Evolutionary conservation across 495 filamentous ascomycete genomes (phyloP), one percentile per base, ranked within the genome.

Genomic region (Xylaria curta): DNA sequence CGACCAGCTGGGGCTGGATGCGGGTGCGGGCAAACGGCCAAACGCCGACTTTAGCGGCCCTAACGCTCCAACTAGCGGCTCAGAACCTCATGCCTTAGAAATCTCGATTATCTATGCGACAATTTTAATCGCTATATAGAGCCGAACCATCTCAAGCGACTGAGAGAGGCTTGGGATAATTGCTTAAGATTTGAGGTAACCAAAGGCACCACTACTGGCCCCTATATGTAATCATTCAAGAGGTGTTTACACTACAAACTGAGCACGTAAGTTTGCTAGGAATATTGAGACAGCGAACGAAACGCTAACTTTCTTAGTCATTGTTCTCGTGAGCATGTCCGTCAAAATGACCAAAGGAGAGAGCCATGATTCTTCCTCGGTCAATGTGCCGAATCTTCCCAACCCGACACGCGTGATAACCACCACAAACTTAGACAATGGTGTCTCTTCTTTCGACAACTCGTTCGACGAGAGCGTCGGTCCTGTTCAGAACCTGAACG

Each of bases 341-440:
- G 21, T 38, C 36, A 63, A 63, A 13, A 63, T 42, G 60, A 9
- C n/a, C 8, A 1, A 21, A 63, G 38, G 36, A 63, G 17, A 63
- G 38, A 63, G 36, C 59, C 3, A 62, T 17, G 13, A 38, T 61
- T 3, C 59, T 8, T 9, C 59, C 33, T 21, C 59, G n/a, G 36
- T n/a, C 26, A 60, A 7, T 9, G 28, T 59, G 17, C 51, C 53
- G 33, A 33, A 9, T 44, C 66, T 69, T 19, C 66, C 66, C 4
- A 60, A 69, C 66, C 66, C 66, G 2, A 33, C 38, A 28, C 44
- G 66, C n/a, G 51, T 69, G 17, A 69, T 69, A 58, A 69, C 66
- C 4, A 58, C 44, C 4, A 69, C 66, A 33, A 58, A 69, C 51
- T n/a, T 36, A 7, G 49, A 69, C 2, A 61, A 42, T 17, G 66